Evolutionary conservation across 306 rosid genomes (phyloP).

Genomic region (Cucurbita moschata): DNA sequence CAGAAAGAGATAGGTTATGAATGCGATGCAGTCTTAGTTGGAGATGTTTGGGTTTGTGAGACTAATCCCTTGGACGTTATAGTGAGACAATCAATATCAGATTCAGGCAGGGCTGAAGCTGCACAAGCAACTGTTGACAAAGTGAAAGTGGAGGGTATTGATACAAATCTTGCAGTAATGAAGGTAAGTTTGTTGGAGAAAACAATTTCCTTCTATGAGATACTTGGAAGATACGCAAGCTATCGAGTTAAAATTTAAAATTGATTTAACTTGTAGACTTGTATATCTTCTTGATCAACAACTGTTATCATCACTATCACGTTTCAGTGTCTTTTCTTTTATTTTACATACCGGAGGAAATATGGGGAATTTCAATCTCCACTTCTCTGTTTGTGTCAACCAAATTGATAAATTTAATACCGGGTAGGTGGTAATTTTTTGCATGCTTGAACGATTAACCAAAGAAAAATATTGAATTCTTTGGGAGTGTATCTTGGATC

Average conservation of each 20-base stretch:
- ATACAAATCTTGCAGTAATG: constrained; percentile 88
- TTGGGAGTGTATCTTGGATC: neutral
- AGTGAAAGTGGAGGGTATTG: constrained; percentile 95
- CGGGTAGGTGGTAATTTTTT: neutral
- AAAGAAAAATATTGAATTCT: neutral
- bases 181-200: constrained; percentile 42
- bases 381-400: neutral
- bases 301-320: neutral
- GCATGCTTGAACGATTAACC: constrained; percentile 1
- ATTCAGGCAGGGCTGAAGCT: constrained; percentile 73
- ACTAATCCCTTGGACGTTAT: constrained; percentile 57
- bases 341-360: neutral
- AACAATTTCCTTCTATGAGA: constrained; percentile 3
- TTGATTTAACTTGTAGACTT: neutral
- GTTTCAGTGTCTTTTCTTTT: neutral
- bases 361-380: neutral
- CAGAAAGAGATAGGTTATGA: constrained; percentile 20
- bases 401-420: neutral
- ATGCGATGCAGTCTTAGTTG: constrained; percentile 23
- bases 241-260: neutral
- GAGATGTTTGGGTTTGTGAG: constrained; percentile 72
- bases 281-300: neutral
- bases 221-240: constrained; percentile 10
- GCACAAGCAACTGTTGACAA: constrained; percentile 84
- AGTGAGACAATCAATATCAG: constrained; percentile 50